Evolutionary conservation across 2,329 filamentous ascomycete genomes (phyloP).

Genomic region (Colletotrichum lentis): DNA sequence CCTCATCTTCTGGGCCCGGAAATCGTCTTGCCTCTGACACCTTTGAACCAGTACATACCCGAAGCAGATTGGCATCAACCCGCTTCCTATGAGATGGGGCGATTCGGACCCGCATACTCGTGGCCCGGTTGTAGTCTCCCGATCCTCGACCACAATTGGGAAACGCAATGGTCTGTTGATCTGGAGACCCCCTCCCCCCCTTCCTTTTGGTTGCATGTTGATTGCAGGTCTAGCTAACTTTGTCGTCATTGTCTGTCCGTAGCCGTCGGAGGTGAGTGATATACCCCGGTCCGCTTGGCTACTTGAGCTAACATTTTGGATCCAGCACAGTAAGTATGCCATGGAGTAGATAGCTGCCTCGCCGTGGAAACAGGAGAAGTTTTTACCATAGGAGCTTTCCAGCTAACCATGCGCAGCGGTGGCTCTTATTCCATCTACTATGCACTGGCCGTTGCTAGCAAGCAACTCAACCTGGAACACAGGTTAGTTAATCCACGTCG

Average conservation of each 20-base stretch:
- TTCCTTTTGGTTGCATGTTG: conserved; percentile 34
- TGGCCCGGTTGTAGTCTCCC: conserved; percentile 88
- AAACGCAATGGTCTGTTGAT: conserved; percentile 75
- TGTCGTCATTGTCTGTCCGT: not conserved
- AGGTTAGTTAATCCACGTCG: conserved; percentile 53
- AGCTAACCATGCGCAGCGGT: conserved; percentile 56
- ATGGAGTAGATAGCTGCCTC: not conserved
- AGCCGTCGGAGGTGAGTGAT: conserved; percentile 66
- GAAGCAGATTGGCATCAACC: conserved; percentile 91
- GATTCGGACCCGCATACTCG: conserved; percentile 75
- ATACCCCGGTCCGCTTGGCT: conserved; percentile 2
- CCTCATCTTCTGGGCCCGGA: not conserved
- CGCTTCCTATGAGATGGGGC: conserved; percentile 89
- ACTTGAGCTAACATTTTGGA: conserved; percentile 41
- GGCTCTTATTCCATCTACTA: conserved; percentile 97
- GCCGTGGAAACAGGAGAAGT: not conserved
- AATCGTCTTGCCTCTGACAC: not conserved
- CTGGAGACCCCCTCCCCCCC: not conserved
- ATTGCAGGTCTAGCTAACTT: conserved; percentile 29
- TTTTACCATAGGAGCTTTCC: not conserved
- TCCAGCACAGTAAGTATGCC: conserved; percentile 49
- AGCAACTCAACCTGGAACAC: conserved; percentile 85
- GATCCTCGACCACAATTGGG: conserved; percentile 77
- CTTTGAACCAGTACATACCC: conserved; percentile 74
- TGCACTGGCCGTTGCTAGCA: conserved; percentile 89